A percentile compares a stretch with the other conserved stretches of the same genome.
Conservation (phyloP, 345 rosid genomes). For the Citrus cavaleriei region DNA sequence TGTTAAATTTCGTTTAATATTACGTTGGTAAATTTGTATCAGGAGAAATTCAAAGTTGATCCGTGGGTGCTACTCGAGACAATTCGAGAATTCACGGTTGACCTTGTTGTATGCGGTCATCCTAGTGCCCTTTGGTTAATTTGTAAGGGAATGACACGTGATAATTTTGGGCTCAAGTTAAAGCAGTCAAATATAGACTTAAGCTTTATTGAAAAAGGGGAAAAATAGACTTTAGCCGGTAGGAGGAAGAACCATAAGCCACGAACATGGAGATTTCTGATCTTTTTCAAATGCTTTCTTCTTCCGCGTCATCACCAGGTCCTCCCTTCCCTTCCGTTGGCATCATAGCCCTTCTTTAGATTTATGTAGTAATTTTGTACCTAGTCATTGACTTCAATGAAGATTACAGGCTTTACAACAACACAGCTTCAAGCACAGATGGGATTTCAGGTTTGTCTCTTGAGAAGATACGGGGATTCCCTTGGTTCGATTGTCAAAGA, state of each 20-base stretch:
- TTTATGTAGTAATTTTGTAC: conserved; percentile 18
- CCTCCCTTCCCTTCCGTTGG: not conserved
- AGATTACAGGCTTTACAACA: not conserved
- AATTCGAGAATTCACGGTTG: not conserved
- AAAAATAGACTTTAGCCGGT: not conserved
- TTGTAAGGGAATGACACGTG: conserved; percentile 3
- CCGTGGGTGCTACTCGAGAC: not conserved
- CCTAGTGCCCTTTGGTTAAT: not conserved
- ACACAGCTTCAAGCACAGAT: not conserved
- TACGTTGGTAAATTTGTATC: not conserved
- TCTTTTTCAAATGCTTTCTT: conserved; percentile 7
- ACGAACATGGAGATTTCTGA: not conserved
- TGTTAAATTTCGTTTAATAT: not conserved
- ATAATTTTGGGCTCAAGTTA: not conserved
- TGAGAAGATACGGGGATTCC: conserved; percentile 16
- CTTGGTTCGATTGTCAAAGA: conserved; percentile 16
- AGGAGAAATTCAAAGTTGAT: not conserved
- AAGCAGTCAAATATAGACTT: not conserved
- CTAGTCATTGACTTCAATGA: conserved; percentile 16
- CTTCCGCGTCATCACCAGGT: not conserved
- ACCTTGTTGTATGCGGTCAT: not conserved
- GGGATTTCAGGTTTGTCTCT: conserved; percentile 13
- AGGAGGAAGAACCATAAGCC: not conserved
- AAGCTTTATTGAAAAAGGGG: not conserved
- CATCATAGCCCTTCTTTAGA: conserved; percentile 1